phyloP scores from a whole-genome alignment of 2,329 filamentous ascomycete species.

The Neonectria ditissima region DNA sequence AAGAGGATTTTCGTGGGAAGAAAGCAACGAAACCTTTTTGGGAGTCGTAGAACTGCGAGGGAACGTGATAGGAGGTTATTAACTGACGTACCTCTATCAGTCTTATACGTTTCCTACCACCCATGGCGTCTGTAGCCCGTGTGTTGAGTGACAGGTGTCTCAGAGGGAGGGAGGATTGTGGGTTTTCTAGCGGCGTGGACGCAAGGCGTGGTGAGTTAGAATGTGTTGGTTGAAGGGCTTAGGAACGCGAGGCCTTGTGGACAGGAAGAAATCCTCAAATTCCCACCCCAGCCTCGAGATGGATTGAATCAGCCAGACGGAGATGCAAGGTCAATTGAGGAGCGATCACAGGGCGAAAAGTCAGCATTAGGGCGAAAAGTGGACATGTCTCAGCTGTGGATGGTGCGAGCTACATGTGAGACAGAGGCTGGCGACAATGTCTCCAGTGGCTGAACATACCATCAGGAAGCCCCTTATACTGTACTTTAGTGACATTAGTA shows the following conservation, averaged over 20 bases:
- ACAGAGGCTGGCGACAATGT: slow-evolving; percentile 24
- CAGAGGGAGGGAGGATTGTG: slow-evolving; percentile 33
- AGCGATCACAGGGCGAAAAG: slow-evolving; percentile 6
- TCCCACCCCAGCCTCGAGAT: slow-evolving; percentile 10
- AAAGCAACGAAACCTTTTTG: slow-evolving; percentile 7
- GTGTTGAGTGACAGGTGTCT: slow-evolving; percentile 28
- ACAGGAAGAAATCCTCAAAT: neutral
- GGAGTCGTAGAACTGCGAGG: slow-evolving; percentile 6
- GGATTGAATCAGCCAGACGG: too few species aligned
- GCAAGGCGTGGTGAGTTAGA: slow-evolving; percentile 26
- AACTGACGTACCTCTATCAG: slow-evolving; percentile 9
- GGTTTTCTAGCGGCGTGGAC: slow-evolving; percentile 27
- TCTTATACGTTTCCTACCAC: slow-evolving; percentile 27
- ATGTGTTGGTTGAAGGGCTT: slow-evolving; percentile 12
- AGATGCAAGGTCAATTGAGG: slow-evolving; percentile 10
- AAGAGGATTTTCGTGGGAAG: neutral
- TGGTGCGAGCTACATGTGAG: slow-evolving; percentile 22
- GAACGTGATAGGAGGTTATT: slow-evolving; percentile 12
- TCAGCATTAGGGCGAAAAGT: too few species aligned
- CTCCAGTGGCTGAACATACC: slow-evolving; percentile 18
- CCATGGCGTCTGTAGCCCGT: neutral
- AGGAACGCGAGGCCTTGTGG: slow-evolving; percentile 17
- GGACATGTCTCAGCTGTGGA: slow-evolving; percentile 6
- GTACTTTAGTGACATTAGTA: too few species aligned
- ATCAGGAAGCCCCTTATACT: too few species aligned